Percentiles rank a stretch among this genome's conserved stretches.
Evolutionary conservation across 371 early-diverging fungal species (phyloP).

Genomic region (Gilbertella persicaria): DNA sequence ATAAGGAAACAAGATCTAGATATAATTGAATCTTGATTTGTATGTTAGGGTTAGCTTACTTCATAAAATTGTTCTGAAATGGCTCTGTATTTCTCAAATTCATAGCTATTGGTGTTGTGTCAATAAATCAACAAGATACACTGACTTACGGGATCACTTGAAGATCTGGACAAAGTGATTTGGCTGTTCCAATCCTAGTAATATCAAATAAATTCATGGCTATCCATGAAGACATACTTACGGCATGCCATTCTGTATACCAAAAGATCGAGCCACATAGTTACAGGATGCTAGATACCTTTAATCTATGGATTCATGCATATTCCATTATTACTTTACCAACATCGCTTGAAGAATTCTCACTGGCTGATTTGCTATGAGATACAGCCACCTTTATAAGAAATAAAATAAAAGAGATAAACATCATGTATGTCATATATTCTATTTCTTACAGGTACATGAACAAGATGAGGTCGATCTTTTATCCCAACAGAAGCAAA

Average conservation of each 20-base stretch:
- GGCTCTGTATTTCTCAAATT: conserved; percentile 79
- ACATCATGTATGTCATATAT: conserved; percentile 16
- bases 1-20: conserved; percentile 55
- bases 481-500: conserved; percentile 83
- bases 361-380: conserved; percentile 34
- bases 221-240: conserved; percentile 21
- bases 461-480: conserved; percentile 62
- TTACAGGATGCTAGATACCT: conserved; percentile 74
- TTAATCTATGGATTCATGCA: too few relatives aligned
- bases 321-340: conserved; percentile 19
- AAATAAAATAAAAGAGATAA: background rate
- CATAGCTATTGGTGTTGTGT: conserved; percentile 42
- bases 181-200: conserved; percentile 50
- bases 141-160: conserved; percentile 57
- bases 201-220: too few relatives aligned
- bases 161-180: conserved; percentile 62
- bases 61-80: conserved; percentile 70
- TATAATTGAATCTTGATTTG: too few relatives aligned
- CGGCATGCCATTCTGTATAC: conserved; percentile 77
- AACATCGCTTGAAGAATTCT: conserved; percentile 44
- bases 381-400: conserved; percentile 40
- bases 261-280: conserved; percentile 74
- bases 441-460: conserved; percentile 62
- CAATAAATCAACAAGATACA: background rate
- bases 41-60: conserved; percentile 2